Percentiles rank a stretch among this genome's conserved stretches.
Evolutionary conservation across 2,329 filamentous ascomycete species (phyloP).

Genomic region (Claviceps purpurea): DNA sequence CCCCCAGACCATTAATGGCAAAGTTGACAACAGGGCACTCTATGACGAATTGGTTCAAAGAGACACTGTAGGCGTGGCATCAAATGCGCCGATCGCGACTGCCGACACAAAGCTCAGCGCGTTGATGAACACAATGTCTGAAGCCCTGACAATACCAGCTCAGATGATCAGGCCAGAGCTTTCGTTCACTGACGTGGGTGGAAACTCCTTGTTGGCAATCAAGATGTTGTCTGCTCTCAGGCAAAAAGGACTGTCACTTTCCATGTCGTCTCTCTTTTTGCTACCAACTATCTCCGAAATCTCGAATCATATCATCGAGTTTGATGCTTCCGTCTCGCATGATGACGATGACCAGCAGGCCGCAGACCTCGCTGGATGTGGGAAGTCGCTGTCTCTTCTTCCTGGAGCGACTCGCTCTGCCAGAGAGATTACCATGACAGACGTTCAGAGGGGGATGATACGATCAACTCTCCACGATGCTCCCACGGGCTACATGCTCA

Average conservation of each 20-base stretch:
- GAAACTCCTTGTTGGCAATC: neutral
- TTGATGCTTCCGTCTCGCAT: neutral
- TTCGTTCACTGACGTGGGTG: neutral
- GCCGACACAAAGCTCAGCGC: neutral
- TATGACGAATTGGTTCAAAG: neutral
- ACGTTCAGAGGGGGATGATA: neutral
- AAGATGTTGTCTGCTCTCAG: neutral
- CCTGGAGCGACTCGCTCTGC: neutral
- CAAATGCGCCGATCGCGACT: neutral
- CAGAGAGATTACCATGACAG: neutral
- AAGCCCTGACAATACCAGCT: neutral
- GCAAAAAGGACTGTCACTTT: conserved; percentile 1
- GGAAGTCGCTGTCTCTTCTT: neutral
- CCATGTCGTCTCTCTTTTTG: neutral
- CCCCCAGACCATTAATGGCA: neutral
- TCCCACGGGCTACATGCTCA: neutral
- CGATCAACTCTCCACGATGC: neutral
- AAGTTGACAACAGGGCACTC: neutral
- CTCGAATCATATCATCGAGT: neutral
- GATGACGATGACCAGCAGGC: neutral
- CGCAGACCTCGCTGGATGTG: neutral
- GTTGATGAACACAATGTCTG: neutral
- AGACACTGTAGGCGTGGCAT: neutral
- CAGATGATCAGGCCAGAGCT: neutral
- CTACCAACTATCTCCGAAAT: neutral